Conservation (phyloP, 2,329 filamentous ascomycete genomes). For the Cercospora sojina region DNA sequence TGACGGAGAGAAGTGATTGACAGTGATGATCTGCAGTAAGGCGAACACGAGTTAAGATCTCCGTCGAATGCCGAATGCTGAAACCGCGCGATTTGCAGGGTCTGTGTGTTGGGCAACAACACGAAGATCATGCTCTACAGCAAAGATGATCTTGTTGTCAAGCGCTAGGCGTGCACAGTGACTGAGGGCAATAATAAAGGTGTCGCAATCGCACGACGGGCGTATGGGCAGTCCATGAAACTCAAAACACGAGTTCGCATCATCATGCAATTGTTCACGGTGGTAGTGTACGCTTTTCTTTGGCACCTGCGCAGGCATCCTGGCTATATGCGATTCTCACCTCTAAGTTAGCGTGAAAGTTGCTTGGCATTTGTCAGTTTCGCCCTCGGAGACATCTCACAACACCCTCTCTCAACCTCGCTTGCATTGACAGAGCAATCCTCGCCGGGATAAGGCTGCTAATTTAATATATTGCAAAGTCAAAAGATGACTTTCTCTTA, state of each 20-base stretch:
- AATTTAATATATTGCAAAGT: conserved; percentile 1
- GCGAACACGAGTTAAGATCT: neutral
- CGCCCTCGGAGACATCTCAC: neutral
- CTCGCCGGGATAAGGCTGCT: neutral
- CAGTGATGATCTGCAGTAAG: neutral
- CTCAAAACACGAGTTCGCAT: neutral
- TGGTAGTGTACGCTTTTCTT: neutral
- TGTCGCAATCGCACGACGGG: neutral
- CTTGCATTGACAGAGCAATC: neutral
- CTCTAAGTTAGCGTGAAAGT: neutral
- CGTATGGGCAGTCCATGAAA: neutral
- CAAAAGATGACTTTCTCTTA: neutral
- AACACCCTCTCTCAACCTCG: neutral
- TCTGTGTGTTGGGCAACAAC: neutral
- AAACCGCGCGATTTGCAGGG: neutral
- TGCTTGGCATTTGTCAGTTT: neutral
- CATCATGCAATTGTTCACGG: neutral
- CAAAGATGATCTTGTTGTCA: neutral
- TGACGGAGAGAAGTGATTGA: conserved; percentile 1
- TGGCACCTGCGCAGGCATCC: neutral
- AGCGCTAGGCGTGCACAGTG: neutral
- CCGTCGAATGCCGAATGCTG: neutral
- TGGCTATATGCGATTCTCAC: neutral
- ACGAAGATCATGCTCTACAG: neutral
- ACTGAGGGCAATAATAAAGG: neutral